Evolutionary conservation across 2,329 filamentous ascomycete species (phyloP).

Genomic region (Diplocarpon mali): DNA sequence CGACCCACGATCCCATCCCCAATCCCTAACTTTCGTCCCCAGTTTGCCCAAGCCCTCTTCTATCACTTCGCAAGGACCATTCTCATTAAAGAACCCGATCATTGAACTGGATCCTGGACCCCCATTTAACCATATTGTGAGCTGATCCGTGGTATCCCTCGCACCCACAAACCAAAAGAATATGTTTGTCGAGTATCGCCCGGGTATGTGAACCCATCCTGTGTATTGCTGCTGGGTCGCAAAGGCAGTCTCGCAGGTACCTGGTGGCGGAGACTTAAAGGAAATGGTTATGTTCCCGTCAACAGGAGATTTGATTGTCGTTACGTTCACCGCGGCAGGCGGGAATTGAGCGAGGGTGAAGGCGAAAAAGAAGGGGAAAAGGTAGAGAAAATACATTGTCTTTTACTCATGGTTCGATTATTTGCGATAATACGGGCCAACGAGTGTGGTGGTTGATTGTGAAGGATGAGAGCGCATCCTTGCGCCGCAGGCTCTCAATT

Average conservation of each 20-base stretch:
- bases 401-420: slow-evolving; percentile 21
- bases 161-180: slow-evolving; percentile 39
- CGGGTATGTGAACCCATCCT: slow-evolving; percentile 56
- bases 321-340: slow-evolving; percentile 33
- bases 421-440: slow-evolving; percentile 1
- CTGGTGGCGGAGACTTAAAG: slow-evolving; percentile 50
- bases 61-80: slow-evolving; percentile 43
- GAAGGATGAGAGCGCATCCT: neutral
- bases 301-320: slow-evolving; percentile 49
- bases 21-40: slow-evolving; percentile 45
- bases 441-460: slow-evolving; percentile 12
- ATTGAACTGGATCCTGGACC: slow-evolving; percentile 55
- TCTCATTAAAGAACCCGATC: slow-evolving; percentile 51
- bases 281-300: slow-evolving; percentile 53
- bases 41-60: slow-evolving; percentile 37
- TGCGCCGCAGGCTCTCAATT: slow-evolving; percentile 1
- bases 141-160: slow-evolving; percentile 35
- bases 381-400: slow-evolving; percentile 20
- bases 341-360: slow-evolving; percentile 28
- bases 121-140: slow-evolving; percentile 57
- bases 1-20: slow-evolving; percentile 53
- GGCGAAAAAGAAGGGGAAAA: slow-evolving; percentile 15
- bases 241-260: slow-evolving; percentile 55
- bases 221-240: slow-evolving; percentile 56
- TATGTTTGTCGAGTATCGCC: slow-evolving; percentile 37